Percentiles rank a stretch among this genome's conserved stretches.
Evolutionary conservation across 2,329 filamentous ascomycete species (phyloP).

Genomic region (Cordyceps farinosa): DNA sequence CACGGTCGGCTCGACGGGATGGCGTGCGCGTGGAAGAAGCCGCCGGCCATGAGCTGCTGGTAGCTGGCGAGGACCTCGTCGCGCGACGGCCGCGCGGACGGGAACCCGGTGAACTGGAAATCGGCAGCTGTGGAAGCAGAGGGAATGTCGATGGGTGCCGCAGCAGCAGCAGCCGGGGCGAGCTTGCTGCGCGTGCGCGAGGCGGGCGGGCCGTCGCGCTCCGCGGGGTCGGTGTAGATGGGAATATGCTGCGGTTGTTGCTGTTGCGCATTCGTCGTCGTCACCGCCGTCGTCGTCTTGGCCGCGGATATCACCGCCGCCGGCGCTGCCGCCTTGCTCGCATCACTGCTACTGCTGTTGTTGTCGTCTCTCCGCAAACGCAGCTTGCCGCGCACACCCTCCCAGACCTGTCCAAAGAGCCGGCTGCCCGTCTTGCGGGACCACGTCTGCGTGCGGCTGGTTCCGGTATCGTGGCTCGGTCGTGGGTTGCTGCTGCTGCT

Average conservation of each 20-base stretch:
- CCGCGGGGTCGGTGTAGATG: constrained; percentile 1
- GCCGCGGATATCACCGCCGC: constrained; percentile 2
- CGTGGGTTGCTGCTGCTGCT: constrained; percentile 7
- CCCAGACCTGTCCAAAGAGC: constrained; percentile 37
- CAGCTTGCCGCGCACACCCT: constrained; percentile 34
- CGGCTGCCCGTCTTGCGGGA: constrained; percentile 18
- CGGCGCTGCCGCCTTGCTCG: constrained; percentile 15
- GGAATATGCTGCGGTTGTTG: not conserved
- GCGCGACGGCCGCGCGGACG: constrained; percentile 30
- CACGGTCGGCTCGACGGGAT: constrained; percentile 55
- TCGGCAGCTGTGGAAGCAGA: not conserved
- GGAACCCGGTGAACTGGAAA: constrained; percentile 9
- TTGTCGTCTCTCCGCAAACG: constrained; percentile 29
- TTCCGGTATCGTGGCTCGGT: constrained; percentile 6
- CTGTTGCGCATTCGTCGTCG: not conserved
- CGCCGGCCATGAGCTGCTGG: constrained; percentile 52
- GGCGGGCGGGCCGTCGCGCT: constrained; percentile 2
- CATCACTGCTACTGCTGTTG: not conserved
- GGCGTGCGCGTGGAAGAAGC: constrained; percentile 57
- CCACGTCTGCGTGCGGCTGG: constrained; percentile 12
- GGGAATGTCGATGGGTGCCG: constrained; percentile 4
- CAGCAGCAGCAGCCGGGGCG: constrained; percentile 17
- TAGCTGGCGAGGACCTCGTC: constrained; percentile 57
- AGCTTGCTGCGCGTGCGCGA: constrained; percentile 15
- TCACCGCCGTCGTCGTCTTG: constrained; percentile 15